These are phyloP conservation scores for Micractinium sp. DNA, from an alignment of 139 green algal genomes.

Conservation along the genomic window DNA sequence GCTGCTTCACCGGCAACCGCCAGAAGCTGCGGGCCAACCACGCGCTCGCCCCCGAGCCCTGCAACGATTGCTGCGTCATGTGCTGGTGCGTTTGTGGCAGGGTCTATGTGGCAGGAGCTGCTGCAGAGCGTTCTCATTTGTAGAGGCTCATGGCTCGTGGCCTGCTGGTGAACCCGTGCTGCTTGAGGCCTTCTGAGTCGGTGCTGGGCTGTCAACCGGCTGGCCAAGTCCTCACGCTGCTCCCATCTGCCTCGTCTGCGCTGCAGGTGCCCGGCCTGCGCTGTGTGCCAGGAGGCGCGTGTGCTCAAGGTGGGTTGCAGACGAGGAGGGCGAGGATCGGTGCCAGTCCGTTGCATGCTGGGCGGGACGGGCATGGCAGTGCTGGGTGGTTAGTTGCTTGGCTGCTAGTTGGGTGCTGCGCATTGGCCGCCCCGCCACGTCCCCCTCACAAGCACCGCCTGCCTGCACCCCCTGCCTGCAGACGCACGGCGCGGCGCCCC, in stretches of 20 bases:
- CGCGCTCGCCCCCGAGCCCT: neutral
- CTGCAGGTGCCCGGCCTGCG: neutral
- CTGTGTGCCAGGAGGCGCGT: neutral
- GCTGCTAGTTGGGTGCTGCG: too few relatives aligned
- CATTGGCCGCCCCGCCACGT: too few relatives aligned
- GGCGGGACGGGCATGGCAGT: too few relatives aligned
- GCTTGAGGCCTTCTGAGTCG: too few relatives aligned
- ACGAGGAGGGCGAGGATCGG: too few relatives aligned
- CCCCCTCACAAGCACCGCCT: too few relatives aligned
- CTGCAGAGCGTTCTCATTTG: neutral
- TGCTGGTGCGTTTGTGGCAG: neutral
- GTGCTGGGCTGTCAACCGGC: too few relatives aligned
- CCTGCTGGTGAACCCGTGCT: too few relatives aligned
- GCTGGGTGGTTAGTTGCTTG: too few relatives aligned
- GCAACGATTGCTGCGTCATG: conserved; percentile 8
- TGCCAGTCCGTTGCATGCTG: too few relatives aligned
- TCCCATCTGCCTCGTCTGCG: neutral
- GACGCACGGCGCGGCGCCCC: neutral
- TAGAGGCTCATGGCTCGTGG: too few relatives aligned
- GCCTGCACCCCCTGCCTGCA: neutral
- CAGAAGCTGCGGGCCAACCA: neutral
- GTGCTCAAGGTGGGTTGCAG: neutral
- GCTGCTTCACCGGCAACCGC: neutral
- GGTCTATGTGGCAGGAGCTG: neutral
- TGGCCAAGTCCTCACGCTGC: too few relatives aligned